A percentile compares a stretch with the other conserved stretches of the same genome.
Evolutionary conservation across 768 basidiomycete genomes (phyloP).

Genomic region (Asterophora parasitica): DNA sequence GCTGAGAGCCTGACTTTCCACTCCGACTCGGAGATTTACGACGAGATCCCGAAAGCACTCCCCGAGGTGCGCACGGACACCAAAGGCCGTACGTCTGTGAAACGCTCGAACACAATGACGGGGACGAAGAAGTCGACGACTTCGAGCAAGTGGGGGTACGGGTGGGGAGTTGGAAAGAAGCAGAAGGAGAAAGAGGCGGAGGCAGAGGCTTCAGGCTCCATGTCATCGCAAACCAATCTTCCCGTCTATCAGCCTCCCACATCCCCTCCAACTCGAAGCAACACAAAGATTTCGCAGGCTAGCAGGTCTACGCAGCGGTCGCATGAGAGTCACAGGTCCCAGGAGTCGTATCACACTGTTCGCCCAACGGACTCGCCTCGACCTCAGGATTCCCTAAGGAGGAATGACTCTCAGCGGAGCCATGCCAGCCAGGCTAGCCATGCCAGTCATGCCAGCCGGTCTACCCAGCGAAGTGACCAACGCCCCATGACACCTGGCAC

Average conservation of each 20-base stretch:
- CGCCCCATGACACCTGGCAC: constrained; percentile 10
- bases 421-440: constrained; percentile 12
- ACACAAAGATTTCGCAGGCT: constrained; percentile 35
- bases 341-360: not conserved
- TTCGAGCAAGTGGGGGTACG: constrained; percentile 60
- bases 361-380: constrained; percentile 3
- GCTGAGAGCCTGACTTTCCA: constrained; percentile 51
- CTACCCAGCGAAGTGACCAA: constrained; percentile 19
- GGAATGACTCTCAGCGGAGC: constrained; percentile 25
- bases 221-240: constrained; percentile 28
- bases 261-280: constrained; percentile 30
- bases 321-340: constrained; percentile 13
- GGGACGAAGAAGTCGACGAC: constrained; percentile 52
- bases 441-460: constrained; percentile 19
- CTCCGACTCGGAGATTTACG: constrained; percentile 60
- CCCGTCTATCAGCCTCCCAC: constrained; percentile 36
- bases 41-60: constrained; percentile 34
- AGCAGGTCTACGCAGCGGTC: constrained; percentile 27
- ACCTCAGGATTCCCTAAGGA: constrained; percentile 17
- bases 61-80: constrained; percentile 29
- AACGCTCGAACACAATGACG: constrained; percentile 48
- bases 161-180: constrained; percentile 61
- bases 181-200: constrained; percentile 39
- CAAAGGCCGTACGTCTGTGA: constrained; percentile 38
- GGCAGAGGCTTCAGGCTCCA: constrained; percentile 24